Evolutionary conservation across 495 filamentous ascomycete genomes (phyloP), one percentile per base, ranked within the genome.

Genomic region (Trichoderma reesei): DNA sequence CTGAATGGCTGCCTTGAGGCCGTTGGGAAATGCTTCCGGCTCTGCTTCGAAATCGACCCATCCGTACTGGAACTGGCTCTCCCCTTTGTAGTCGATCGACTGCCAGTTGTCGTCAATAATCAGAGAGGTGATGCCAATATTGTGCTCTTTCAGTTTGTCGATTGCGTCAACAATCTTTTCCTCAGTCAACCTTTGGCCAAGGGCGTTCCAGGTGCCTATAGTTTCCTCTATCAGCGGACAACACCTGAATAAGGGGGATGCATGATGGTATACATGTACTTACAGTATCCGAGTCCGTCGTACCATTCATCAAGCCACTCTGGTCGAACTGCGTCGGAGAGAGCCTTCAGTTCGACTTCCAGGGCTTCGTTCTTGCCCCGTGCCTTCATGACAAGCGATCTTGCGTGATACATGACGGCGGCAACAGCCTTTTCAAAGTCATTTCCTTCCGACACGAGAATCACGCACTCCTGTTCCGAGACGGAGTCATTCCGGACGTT

Each of bases 81-180:
- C 63, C 2, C 76, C 80, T 64, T 67, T 61, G 56, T 79, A 78
- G 69, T 85, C 81, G 37, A 96, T 78, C 20, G 87, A 82, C 74
- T 98, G 94, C 94, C 94, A 98, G 69, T 96, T 96, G 71, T 98
- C 94, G 68, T 98, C 93, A 63, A 97, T 94, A 64, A 96, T 96
- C 1, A 98, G 75, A 66, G 85, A 91, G 3, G 85, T 85, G 46
- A 97, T 82, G 11, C 86, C 84, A 67, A 98, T 89, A 1, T 85
- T 85, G 61, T 89, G 81, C 20, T 85, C 75, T 38, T 88, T 83
- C 56, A 98, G 76, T 1, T 80, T 77, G 65, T 90, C 83, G 10
- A 98, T 77, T 13, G 92, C 91, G 37, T 83, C 72, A 31, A 91
- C 70, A 31, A 98, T 84, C 68, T 89, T 94, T 5, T 90, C 79